Conservation (phyloP, 2,329 filamentous ascomycete genomes). For the Aspergillus quadricinctus region DNA sequence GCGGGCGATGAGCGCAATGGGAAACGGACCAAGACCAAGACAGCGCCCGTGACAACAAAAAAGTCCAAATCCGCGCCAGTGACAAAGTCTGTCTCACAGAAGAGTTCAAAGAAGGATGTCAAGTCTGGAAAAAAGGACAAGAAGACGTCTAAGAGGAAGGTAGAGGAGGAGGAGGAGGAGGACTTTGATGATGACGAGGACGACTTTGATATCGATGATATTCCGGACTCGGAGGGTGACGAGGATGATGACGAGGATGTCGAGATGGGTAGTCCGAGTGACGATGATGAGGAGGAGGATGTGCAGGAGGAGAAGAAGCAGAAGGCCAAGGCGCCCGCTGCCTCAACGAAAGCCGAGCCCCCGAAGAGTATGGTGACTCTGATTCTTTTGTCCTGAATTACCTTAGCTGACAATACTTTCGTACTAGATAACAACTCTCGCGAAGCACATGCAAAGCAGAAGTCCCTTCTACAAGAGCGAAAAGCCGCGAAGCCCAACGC, state of each 20-base stretch:
- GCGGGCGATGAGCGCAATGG: constrained; percentile 35
- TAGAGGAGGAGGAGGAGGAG: constrained; percentile 34
- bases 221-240: constrained; percentile 39
- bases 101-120: constrained; percentile 24
- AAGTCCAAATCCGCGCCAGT: constrained; percentile 24
- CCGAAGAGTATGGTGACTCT: constrained; percentile 26
- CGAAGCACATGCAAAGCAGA: constrained; percentile 92
- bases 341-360: constrained; percentile 12
- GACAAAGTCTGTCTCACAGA: constrained; percentile 21
- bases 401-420: constrained; percentile 8
- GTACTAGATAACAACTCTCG: constrained; percentile 64
- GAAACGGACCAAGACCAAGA: constrained; percentile 36
- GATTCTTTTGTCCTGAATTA: constrained; percentile 8
- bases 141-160: constrained; percentile 32
- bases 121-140: constrained; percentile 32
- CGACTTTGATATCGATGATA: constrained; percentile 54
- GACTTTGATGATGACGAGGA: constrained; percentile 51
- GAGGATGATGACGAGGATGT: constrained; percentile 51
- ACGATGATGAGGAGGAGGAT: constrained; percentile 35
- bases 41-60: constrained; percentile 17
- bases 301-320: constrained; percentile 21
- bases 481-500: constrained; percentile 91
- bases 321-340: constrained; percentile 14
- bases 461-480: constrained; percentile 78
- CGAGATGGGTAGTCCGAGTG: constrained; percentile 31